Percentiles rank a stretch among this genome's conserved stretches.
Conservation (phyloP, 768 basidiomycete species). For the Tulasnella sp. region DNA sequence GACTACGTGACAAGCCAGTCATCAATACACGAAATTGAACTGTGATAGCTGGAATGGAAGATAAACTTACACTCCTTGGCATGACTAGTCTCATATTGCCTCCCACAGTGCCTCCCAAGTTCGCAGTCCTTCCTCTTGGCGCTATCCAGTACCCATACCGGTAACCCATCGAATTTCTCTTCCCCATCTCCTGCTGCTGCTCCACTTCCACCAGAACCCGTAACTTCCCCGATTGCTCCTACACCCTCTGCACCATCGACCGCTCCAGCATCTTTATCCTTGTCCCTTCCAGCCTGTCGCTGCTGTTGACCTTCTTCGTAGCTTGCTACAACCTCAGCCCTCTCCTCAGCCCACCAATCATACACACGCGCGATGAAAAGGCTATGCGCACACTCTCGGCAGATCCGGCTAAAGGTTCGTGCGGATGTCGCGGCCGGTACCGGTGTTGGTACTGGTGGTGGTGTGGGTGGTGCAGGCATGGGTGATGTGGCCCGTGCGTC, state of each 20-base stretch:
- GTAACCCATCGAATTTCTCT: neutral
- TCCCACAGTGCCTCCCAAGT: neutral
- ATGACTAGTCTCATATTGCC: neutral
- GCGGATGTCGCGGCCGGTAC: no score
- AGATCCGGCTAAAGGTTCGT: neutral
- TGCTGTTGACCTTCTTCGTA: neutral
- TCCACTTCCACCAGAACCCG: neutral
- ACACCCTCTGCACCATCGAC: neutral
- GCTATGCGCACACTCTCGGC: neutral
- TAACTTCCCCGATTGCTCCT: neutral
- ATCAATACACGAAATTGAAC: neutral
- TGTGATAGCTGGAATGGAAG: neutral
- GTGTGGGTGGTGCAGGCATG: neutral
- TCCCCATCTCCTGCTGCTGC: neutral
- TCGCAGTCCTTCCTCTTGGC: neutral
- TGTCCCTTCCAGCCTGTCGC: no score
- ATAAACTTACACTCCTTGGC: conserved; percentile 5
- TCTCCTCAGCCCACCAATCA: neutral
- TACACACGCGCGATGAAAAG: conserved; percentile 1
- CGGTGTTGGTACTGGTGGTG: no score
- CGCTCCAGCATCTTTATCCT: no score
- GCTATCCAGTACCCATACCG: neutral
- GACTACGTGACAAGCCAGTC: neutral
- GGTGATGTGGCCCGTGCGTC: neutral
- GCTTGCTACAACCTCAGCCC: neutral